These are phyloP conservation scores for Penicillium taxi DNA, from an alignment of 495 filamentous ascomycete genomes.

Conservation along the genomic window DNA sequence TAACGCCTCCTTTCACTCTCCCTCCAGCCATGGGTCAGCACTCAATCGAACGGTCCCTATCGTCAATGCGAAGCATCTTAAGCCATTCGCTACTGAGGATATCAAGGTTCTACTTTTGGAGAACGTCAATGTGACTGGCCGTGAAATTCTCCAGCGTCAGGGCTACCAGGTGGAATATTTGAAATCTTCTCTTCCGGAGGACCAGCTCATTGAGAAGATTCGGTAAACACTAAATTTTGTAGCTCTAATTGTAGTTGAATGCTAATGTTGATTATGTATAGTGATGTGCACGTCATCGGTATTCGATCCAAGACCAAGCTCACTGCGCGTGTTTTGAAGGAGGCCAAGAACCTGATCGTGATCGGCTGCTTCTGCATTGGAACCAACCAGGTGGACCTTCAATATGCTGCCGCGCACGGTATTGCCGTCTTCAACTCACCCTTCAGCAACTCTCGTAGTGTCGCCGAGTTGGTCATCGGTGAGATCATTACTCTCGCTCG, in stretches of 20 bases:
- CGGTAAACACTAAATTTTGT: slow-evolving; percentile 43
- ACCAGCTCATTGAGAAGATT: slow-evolving; percentile 94
- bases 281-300: slow-evolving; percentile 94
- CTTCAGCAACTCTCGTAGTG: slow-evolving; percentile 93
- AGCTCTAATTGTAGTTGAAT: slow-evolving; percentile 1
- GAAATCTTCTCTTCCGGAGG: slow-evolving; percentile 83
- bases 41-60: slow-evolving; percentile 27
- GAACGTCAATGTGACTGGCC: slow-evolving; percentile 88
- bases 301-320: slow-evolving; percentile 98
- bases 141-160: slow-evolving; percentile 70
- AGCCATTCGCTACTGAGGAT: slow-evolving; percentile 90
- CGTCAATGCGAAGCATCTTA: slow-evolving; percentile 64
- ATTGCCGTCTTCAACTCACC: slow-evolving; percentile 99
- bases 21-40: slow-evolving; percentile 40
- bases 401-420: slow-evolving; percentile 83
- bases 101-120: slow-evolving; percentile 95
- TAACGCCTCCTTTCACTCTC: slow-evolving; percentile 55
- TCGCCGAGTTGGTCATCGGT: slow-evolving; percentile 89
- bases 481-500: slow-evolving; percentile 90
- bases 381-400: slow-evolving; percentile 94
- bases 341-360: slow-evolving; percentile 90
- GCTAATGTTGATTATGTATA: slow-evolving; percentile 24
- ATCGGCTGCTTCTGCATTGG: slow-evolving; percentile 99
- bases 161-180: slow-evolving; percentile 94
- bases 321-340: slow-evolving; percentile 70